These are phyloP conservation scores for Phoma sp. DNA, from an alignment of 2,329 filamentous ascomycete species.

Conservation along the genomic window DNA sequence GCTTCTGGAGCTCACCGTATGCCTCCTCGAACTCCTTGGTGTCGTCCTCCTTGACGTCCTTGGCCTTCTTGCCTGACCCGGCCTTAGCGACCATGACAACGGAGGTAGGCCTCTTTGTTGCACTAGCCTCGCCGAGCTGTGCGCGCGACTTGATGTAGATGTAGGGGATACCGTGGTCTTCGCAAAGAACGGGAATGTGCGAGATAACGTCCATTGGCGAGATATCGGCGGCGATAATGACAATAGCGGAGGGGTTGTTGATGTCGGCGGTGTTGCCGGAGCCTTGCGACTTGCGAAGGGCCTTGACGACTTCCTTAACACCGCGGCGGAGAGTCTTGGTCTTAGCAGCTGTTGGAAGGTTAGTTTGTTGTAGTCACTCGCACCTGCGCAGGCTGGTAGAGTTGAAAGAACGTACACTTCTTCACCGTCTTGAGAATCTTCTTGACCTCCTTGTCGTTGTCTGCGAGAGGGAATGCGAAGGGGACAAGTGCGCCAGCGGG, in stretches of 20 bases:
- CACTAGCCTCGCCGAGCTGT: conserved; percentile 90
- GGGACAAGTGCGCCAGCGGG: conserved; percentile 71
- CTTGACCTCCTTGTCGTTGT: conserved; percentile 73
- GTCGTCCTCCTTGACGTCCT: conserved; percentile 57
- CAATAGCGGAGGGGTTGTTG: conserved; percentile 71
- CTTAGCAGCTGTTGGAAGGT: conserved; percentile 75
- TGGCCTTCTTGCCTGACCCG: conserved; percentile 58
- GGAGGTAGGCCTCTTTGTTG: conserved; percentile 94
- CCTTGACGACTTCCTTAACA: conserved; percentile 99
- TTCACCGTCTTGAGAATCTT: conserved; percentile 71
- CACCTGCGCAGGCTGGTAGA: not conserved
- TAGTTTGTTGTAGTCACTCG: conserved; percentile 1
- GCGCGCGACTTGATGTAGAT: conserved; percentile 92
- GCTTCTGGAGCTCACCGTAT: conserved; percentile 64
- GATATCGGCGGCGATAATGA: conserved; percentile 96
- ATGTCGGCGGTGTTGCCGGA: conserved; percentile 65
- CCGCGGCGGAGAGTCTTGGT: conserved; percentile 95
- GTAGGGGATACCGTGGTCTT: conserved; percentile 97
- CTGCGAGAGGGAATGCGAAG: conserved; percentile 81
- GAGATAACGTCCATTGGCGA: conserved; percentile 98
- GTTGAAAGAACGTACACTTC: conserved; percentile 57
- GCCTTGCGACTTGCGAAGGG: conserved; percentile 86
- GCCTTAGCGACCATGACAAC: conserved; percentile 82
- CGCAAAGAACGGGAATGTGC: conserved; percentile 95
- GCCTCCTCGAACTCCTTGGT: conserved; percentile 59